These are phyloP conservation scores for Yamadazyma philogaea DNA, from an alignment of 805 yeast species.

Conservation along the genomic window DNA sequence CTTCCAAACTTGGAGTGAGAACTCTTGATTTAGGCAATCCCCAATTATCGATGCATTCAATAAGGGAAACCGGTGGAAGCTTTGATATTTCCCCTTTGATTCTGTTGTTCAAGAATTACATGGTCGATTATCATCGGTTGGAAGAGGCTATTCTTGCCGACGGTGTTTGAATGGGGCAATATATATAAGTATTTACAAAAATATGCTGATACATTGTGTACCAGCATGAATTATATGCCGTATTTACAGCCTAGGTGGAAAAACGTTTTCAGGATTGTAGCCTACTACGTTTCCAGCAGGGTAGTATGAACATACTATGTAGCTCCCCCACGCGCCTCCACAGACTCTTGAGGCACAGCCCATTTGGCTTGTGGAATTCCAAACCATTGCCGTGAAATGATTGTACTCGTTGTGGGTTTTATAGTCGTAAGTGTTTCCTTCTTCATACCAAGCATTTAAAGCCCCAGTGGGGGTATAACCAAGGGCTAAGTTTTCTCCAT, in stretches of 20 bases:
- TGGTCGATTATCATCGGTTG: constrained; percentile 32
- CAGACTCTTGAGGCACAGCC: constrained; percentile 38
- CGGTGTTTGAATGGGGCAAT: background rate
- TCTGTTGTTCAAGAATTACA: constrained; percentile 61
- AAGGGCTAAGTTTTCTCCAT: constrained; percentile 40
- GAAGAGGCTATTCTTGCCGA: constrained; percentile 28
- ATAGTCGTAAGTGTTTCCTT: constrained; percentile 29
- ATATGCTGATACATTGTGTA: background rate
- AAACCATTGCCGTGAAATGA: constrained; percentile 39
- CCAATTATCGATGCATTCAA: constrained; percentile 89
- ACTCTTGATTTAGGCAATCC: constrained; percentile 91
- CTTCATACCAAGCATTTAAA: constrained; percentile 40
- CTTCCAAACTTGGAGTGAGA: constrained; percentile 82
- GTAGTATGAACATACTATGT: constrained; percentile 38
- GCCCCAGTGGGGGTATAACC: constrained; percentile 36
- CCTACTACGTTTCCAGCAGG: constrained; percentile 32
- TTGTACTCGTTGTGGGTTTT: constrained; percentile 26
- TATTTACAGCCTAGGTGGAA: constrained; percentile 13
- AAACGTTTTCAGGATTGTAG: constrained; percentile 21
- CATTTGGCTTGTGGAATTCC: constrained; percentile 30
- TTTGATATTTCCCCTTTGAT: constrained; percentile 65
- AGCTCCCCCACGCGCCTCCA: constrained; percentile 30
- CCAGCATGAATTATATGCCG: background rate
- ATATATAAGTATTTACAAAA: background rate
- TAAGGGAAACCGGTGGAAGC: constrained; percentile 87